Percentiles rank a stretch among this genome's conserved stretches.
These are phyloP conservation scores for Trichoderma brevicompactum DNA, from an alignment of 2,329 filamentous ascomycete species.

Conservation along the genomic window DNA sequence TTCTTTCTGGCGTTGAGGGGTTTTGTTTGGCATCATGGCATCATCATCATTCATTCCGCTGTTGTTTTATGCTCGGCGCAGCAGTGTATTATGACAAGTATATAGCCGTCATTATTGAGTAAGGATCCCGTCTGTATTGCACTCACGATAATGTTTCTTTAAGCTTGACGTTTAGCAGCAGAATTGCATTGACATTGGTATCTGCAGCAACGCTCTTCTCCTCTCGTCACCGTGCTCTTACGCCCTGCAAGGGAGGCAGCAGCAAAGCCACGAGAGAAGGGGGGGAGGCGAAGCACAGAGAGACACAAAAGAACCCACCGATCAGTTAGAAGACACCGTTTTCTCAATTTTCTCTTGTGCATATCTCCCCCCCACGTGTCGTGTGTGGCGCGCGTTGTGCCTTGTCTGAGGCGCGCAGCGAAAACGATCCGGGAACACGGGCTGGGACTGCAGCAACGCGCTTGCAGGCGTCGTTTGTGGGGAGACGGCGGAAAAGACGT, in stretches of 20 bases:
- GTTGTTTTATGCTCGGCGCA: neutral
- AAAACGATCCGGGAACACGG: neutral
- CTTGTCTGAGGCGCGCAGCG: neutral
- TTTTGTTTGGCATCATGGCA: neutral
- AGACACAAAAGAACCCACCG: neutral
- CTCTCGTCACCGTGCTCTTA: no score
- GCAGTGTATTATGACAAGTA: neutral
- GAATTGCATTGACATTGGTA: neutral
- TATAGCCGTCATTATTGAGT: neutral
- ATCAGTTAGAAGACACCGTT: no score
- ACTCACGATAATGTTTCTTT: no score
- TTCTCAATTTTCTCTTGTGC: neutral
- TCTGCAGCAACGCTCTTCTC: neutral
- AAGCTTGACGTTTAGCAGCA: no score
- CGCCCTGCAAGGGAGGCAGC: no score
- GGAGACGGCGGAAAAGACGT: no score
- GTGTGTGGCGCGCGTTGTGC: neutral
- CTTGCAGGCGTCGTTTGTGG: no score
- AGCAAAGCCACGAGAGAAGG: neutral
- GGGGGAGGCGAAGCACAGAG: neutral
- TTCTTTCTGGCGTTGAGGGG: conserved; percentile 11
- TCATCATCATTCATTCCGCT: neutral
- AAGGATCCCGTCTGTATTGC: neutral
- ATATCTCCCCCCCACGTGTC: neutral
- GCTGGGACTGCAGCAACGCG: no score